Conservation (phyloP, 2,329 filamentous ascomycete species). For the Dactylonectria estremocensis region DNA sequence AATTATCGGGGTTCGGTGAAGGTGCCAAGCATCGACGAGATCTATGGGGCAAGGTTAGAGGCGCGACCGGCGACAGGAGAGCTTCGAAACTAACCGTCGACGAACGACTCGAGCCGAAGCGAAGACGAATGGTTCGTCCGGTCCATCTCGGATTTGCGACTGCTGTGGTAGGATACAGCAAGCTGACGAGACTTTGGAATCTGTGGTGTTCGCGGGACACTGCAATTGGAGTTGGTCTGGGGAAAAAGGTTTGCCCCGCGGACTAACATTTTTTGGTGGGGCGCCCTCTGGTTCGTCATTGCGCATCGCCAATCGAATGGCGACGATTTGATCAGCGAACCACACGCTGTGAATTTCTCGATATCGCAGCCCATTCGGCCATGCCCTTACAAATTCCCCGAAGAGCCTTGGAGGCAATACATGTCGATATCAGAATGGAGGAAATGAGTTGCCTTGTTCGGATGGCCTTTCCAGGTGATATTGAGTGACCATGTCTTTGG, state of each 20-base stretch:
- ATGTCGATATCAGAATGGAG: neutral
- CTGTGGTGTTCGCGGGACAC: conserved; percentile 10
- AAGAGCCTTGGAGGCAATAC: neutral
- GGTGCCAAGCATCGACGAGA: conserved; percentile 62
- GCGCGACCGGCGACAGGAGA: conserved; percentile 14
- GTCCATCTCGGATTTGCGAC: conserved; percentile 41
- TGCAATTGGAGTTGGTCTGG: conserved; percentile 25
- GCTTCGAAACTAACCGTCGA: conserved; percentile 41
- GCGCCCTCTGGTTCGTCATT: conserved; percentile 34
- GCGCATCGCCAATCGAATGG: conserved; percentile 45
- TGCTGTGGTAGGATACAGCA: conserved; percentile 18
- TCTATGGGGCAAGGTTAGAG: conserved; percentile 47
- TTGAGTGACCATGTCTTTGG: too few species aligned
- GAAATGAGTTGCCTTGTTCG: neutral
- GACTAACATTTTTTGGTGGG: conserved; percentile 43
- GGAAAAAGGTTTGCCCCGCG: conserved; percentile 48
- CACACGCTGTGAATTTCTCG: conserved; percentile 2
- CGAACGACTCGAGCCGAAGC: conserved; percentile 44
- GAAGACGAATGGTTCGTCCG: conserved; percentile 46
- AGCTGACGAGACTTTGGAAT: conserved; percentile 17
- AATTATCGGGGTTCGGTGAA: conserved; percentile 62
- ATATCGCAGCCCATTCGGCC: neutral
- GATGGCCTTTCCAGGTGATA: neutral
- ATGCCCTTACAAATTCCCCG: neutral
- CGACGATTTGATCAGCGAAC: conserved; percentile 40